These are phyloP conservation scores for Naganishia albida DNA, from an alignment of 1,284 basidiomycete genomes.

Conservation along the genomic window DNA sequence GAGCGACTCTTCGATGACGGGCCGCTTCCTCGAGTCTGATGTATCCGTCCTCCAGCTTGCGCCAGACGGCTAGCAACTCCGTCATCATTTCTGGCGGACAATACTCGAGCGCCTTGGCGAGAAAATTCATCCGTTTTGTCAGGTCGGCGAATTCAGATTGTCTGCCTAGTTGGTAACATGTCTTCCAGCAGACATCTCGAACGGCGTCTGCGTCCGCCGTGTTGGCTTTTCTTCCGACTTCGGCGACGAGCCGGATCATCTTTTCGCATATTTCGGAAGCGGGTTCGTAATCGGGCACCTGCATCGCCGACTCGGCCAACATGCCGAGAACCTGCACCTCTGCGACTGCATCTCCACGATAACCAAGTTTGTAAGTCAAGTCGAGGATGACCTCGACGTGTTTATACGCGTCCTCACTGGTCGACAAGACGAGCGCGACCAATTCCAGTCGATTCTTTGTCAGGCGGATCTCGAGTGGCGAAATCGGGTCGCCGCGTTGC, in stretches of 20 bases:
- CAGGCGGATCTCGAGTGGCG: constrained; percentile 85
- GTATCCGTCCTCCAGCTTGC: constrained; percentile 53
- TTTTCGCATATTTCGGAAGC: constrained; percentile 70
- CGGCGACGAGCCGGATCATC: constrained; percentile 56
- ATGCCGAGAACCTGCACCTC: constrained; percentile 80
- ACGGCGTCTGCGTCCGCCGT: constrained; percentile 49
- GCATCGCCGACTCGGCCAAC: constrained; percentile 79
- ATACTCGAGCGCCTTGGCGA: constrained; percentile 83
- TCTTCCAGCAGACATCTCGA: constrained; percentile 77
- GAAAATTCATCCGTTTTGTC: constrained; percentile 65
- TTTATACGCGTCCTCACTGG: constrained; percentile 79
- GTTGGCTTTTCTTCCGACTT: constrained; percentile 21
- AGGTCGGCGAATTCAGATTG: constrained; percentile 72
- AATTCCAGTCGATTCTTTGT: constrained; percentile 77
- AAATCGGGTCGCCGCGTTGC: constrained; percentile 70
- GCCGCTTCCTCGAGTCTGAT: constrained; percentile 41
- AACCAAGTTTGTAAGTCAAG: constrained; percentile 81
- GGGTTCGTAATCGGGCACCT: constrained; percentile 70
- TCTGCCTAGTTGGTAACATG: constrained; percentile 79
- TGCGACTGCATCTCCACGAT: constrained; percentile 66
- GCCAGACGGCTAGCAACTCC: constrained; percentile 72
- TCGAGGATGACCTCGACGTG: constrained; percentile 87
- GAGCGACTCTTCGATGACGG: constrained; percentile 36
- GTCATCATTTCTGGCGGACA: constrained; percentile 77
- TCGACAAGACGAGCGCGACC: constrained; percentile 75